Evolutionary conservation across 192 early-diverging fungal species (phyloP).

Genomic region (Backusella westeae): DNA sequence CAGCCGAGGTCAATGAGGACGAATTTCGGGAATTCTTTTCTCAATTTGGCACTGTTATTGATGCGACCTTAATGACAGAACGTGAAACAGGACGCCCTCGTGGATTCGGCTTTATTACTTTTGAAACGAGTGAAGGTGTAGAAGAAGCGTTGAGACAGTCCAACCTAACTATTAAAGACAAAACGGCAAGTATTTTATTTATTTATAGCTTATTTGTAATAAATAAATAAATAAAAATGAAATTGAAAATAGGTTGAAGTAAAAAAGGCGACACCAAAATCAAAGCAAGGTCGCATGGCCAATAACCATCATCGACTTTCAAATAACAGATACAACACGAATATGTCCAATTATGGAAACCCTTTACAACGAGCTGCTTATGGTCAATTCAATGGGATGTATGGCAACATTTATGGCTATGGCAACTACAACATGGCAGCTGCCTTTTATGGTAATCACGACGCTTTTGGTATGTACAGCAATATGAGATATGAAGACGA

Average conservation of each 20-base stretch:
- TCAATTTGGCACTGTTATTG: conserved; percentile 80
- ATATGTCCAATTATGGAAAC: conserved; percentile 29
- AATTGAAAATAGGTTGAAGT: conserved; percentile 58
- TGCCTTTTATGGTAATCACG: conserved; percentile 31
- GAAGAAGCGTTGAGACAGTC: conserved; percentile 71
- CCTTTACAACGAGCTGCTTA: conserved; percentile 28
- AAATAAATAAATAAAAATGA: not conserved
- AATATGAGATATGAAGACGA: conserved; percentile 22
- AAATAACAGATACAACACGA: conserved; percentile 25
- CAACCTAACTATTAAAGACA: conserved; percentile 71
- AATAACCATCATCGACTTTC: conserved; percentile 23
- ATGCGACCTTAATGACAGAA: conserved; percentile 86
- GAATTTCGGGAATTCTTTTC: conserved; percentile 83
- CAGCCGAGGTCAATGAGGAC: conserved; percentile 82
- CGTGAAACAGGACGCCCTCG: conserved; percentile 83
- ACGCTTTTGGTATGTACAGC: conserved; percentile 27
- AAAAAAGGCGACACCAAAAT: conserved; percentile 69
- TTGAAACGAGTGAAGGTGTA: conserved; percentile 71
- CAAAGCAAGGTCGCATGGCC: conserved; percentile 23
- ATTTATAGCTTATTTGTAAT: not conserved
- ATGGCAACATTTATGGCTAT: conserved; percentile 35
- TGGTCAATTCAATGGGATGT: conserved; percentile 19
- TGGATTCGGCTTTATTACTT: conserved; percentile 95
- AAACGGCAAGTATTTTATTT: conserved; percentile 46
- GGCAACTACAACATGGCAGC: conserved; percentile 32